Conservation (phyloP, 441 rosid genomes). For the Aquilaria agallochum region DNA sequence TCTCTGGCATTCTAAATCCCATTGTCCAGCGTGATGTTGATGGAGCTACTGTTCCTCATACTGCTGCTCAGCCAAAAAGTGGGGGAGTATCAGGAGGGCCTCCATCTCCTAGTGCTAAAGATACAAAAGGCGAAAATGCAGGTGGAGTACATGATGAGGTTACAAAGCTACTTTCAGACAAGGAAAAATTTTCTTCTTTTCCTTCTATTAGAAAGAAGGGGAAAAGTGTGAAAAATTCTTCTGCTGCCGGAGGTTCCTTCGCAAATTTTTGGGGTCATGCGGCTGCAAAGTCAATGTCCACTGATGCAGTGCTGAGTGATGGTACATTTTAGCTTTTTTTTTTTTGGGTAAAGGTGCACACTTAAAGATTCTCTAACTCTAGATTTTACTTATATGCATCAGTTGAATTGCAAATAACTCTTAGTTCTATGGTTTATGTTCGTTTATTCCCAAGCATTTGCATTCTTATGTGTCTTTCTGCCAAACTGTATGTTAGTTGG, state of each 20-base stretch:
- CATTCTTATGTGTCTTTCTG: no score
- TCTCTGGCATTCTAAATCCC: conserved; percentile 67
- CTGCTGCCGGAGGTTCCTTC: conserved; percentile 49
- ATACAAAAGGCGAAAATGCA: conserved; percentile 32
- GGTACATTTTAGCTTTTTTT: background rate
- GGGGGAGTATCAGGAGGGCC: conserved; percentile 27
- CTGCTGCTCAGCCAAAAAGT: conserved; percentile 29
- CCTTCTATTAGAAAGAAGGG: conserved; percentile 38
- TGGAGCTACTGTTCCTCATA: conserved; percentile 29
- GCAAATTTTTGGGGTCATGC: conserved; percentile 79
- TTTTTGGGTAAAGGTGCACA: background rate
- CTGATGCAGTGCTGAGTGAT: conserved; percentile 26
- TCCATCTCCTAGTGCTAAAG: conserved; percentile 27
- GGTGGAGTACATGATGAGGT: conserved; percentile 27
- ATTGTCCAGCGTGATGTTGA: conserved; percentile 50
- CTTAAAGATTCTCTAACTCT: background rate
- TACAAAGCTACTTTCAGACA: conserved; percentile 32
- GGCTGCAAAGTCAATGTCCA: conserved; percentile 49
- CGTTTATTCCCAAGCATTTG: no score
- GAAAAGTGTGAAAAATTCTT: conserved; percentile 36
- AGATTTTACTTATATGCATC: conserved; percentile 1
- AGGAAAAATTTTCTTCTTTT: conserved; percentile 34
- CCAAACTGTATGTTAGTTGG: no score
- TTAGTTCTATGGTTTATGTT: no score
- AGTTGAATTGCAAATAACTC: background rate